Percentiles rank a stretch among this genome's conserved stretches.
These are phyloP conservation scores for Annulohypoxylon nitens DNA, from an alignment of 495 filamentous ascomycete genomes.

Conservation along the genomic window DNA sequence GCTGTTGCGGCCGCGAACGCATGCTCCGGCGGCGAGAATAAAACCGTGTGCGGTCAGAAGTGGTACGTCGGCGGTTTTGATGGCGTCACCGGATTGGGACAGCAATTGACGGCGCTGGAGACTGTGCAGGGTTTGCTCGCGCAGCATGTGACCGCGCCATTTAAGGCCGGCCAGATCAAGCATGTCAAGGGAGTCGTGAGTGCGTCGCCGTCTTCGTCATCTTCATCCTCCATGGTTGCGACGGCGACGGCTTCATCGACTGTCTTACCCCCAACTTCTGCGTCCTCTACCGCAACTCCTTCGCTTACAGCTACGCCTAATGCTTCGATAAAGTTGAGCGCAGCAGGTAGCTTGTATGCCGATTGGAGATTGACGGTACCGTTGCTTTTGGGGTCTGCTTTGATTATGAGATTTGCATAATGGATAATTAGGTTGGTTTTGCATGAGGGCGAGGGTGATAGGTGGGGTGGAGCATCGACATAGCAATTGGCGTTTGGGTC, in stretches of 20 bases:
- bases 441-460: not conserved
- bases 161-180: constrained; percentile 60
- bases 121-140: constrained; percentile 72
- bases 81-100: constrained; percentile 70
- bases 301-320: constrained; percentile 27
- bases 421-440: constrained; percentile 22
- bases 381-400: constrained; percentile 10
- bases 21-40: constrained; percentile 70
- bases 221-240: not conserved
- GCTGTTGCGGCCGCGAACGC: constrained; percentile 73
- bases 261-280: constrained; percentile 8
- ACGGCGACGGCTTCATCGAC: no score
- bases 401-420: constrained; percentile 31
- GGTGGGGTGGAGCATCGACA: constrained; percentile 5
- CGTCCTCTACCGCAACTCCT: not conserved
- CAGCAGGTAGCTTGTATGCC: not conserved
- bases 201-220: not conserved
- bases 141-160: constrained; percentile 52
- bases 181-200: constrained; percentile 49
- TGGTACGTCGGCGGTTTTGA: constrained; percentile 77
- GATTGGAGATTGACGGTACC: constrained; percentile 22
- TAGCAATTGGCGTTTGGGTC: constrained; percentile 40
- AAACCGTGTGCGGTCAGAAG: constrained; percentile 74
- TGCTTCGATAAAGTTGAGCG: constrained; percentile 26
- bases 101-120: constrained; percentile 79